A percentile compares a stretch with the other conserved stretches of the same genome.
Conservation (phyloP, 371 early-diverging fungal genomes). For the Capniomyces stellatus region DNA sequence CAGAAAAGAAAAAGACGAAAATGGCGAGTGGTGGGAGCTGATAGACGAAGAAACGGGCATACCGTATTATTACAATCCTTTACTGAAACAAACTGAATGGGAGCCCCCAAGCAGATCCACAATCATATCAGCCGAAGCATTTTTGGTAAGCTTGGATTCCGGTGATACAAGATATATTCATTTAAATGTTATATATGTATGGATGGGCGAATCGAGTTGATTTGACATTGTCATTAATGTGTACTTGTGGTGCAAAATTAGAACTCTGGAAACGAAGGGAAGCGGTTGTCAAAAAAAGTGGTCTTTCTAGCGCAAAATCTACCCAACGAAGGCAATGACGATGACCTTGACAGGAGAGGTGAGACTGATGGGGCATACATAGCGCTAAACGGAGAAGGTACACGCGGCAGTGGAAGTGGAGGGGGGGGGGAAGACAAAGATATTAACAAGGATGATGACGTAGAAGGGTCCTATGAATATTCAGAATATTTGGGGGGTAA, state of each 20-base stretch:
- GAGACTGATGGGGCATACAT: too few relatives aligned
- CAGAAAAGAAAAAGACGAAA: slow-evolving; percentile 38
- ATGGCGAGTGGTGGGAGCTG: slow-evolving; percentile 89
- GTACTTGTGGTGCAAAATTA: background rate
- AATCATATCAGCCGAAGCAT: slow-evolving; percentile 56
- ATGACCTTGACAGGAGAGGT: background rate
- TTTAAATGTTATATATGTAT: too few relatives aligned
- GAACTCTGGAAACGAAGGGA: background rate
- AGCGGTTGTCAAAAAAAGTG: background rate
- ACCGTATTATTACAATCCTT: slow-evolving; percentile 77
- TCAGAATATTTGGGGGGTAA: too few relatives aligned
- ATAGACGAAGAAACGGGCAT: slow-evolving; percentile 63
- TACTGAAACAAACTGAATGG: slow-evolving; percentile 74
- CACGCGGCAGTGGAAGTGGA: too few relatives aligned
- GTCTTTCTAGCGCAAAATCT: background rate
- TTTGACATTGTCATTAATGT: background rate
- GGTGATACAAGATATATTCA: too few relatives aligned
- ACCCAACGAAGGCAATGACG: background rate
- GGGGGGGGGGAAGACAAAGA: too few relatives aligned
- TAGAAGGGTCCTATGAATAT: too few relatives aligned
- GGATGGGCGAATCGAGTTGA: background rate
- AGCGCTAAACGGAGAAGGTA: too few relatives aligned
- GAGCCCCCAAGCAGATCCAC: slow-evolving; percentile 45
- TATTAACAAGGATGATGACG: too few relatives aligned
- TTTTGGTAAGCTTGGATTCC: slow-evolving; percentile 42